Percentiles rank a stretch among this genome's conserved stretches.
phyloP scores from a whole-genome alignment of 2,329 filamentous ascomycete species.

The Sclerotinia glacialis region DNA sequence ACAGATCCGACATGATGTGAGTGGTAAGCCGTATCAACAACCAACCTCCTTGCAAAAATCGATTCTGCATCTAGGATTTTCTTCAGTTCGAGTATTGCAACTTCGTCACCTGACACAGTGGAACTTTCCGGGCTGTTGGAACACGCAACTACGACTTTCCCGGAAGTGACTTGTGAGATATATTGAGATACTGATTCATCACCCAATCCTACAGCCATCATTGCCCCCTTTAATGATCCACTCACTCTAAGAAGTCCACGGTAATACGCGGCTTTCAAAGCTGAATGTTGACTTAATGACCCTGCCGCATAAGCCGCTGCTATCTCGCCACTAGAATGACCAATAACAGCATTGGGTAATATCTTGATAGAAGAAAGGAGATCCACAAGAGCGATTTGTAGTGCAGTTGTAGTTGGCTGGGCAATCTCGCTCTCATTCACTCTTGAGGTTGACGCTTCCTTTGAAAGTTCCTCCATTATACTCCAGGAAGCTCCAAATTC shows the following conservation, averaged over 20 bases:
- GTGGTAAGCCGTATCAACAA: neutral
- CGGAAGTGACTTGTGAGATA: neutral
- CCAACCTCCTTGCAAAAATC: constrained; percentile 26
- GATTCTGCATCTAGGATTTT: constrained; percentile 26
- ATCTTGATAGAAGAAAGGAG: constrained; percentile 43
- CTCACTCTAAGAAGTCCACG: constrained; percentile 37
- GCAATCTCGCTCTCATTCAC: constrained; percentile 42
- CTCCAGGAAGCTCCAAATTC: constrained; percentile 35
- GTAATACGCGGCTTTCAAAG: constrained; percentile 35
- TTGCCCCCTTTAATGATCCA: constrained; percentile 44
- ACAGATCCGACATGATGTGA: neutral
- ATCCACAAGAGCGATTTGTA: constrained; percentile 47
- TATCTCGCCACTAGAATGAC: constrained; percentile 38
- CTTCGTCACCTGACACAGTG: constrained; percentile 29
- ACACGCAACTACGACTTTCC: constrained; percentile 34
- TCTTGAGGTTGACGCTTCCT: constrained; percentile 37
- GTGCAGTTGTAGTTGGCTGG: constrained; percentile 45
- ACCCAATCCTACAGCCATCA: constrained; percentile 48
- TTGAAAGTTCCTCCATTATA: constrained; percentile 37
- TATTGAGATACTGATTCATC: constrained; percentile 26
- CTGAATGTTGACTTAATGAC: constrained; percentile 26
- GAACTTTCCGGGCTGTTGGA: constrained; percentile 30
- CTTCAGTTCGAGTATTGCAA: constrained; percentile 24
- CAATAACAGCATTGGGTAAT: constrained; percentile 30
- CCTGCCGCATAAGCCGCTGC: constrained; percentile 37